phyloP scores from a whole-genome alignment of 2,329 filamentous ascomycete species.

The Aspergillus sp. region DNA sequence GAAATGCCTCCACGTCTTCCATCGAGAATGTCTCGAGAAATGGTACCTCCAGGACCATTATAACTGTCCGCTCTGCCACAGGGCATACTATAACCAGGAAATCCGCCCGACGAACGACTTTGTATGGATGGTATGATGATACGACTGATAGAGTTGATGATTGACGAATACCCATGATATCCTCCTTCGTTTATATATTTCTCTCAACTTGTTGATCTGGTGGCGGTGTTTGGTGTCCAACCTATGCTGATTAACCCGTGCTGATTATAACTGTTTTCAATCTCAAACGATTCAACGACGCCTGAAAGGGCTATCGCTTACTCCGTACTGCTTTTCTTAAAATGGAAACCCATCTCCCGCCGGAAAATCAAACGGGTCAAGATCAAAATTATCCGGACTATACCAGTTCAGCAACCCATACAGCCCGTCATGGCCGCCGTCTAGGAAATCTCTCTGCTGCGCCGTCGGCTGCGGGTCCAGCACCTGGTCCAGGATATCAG shows the following conservation, averaged over 20 bases:
- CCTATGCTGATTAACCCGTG: not conserved
- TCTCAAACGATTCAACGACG: not conserved
- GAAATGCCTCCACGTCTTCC: conserved; percentile 41
- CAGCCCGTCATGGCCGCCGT: conserved; percentile 31
- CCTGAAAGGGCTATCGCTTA: too few relatives aligned
- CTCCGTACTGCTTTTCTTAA: not conserved
- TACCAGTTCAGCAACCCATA: conserved; percentile 36
- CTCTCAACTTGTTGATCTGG: not conserved
- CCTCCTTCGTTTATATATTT: not conserved
- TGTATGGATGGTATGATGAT: conserved; percentile 36
- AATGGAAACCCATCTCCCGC: conserved; percentile 21
- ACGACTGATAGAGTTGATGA: not conserved
- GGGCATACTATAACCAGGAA: conserved; percentile 35
- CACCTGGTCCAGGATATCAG: conserved; percentile 35
- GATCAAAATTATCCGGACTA: conserved; percentile 34
- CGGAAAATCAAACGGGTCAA: conserved; percentile 30
- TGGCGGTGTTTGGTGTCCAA: not conserved
- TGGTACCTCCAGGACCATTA: conserved; percentile 42
- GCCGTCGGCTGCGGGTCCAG: conserved; percentile 30
- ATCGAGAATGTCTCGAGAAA: conserved; percentile 40
- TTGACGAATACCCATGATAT: not conserved
- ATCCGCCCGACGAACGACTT: conserved; percentile 31
- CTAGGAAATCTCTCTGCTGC: conserved; percentile 26
- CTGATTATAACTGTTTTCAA: not conserved
- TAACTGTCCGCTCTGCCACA: conserved; percentile 40